Conservation (phyloP, 2,329 filamentous ascomycete genomes). For the Hymenoscyphus linearis region DNA sequence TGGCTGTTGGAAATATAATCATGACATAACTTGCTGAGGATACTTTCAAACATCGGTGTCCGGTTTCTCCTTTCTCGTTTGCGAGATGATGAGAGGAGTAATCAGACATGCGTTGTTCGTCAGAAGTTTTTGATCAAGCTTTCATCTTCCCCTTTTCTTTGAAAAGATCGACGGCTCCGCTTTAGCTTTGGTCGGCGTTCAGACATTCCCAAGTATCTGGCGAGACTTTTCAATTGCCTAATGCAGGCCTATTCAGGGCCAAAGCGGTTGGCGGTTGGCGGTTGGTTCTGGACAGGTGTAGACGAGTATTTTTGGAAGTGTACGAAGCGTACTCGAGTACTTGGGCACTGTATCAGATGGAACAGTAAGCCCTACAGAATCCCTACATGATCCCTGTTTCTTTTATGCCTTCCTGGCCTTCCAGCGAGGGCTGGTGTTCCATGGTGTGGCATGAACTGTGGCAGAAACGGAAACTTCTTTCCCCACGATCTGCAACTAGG, state of each 20-base stretch:
- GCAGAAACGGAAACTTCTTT: background rate
- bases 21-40: background rate
- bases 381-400: background rate
- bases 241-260: background rate
- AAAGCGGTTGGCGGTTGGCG: background rate
- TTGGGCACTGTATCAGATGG: too few species aligned
- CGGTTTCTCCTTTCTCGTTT: background rate
- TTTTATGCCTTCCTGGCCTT: background rate
- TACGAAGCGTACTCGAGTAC: too few species aligned
- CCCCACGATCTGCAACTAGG: conserved; percentile 9
- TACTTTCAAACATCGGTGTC: background rate
- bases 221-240: too few species aligned
- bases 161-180: background rate
- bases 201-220: background rate
- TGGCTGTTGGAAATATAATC: background rate
- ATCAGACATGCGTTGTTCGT: background rate
- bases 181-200: background rate
- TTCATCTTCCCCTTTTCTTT: background rate
- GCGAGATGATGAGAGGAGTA: background rate
- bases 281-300: too few species aligned
- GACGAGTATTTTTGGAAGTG: background rate
- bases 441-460: background rate
- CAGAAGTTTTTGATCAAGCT: background rate
- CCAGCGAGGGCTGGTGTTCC: too few species aligned
- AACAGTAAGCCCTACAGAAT: conserved; percentile 4